Percentiles rank a stretch among this genome's conserved stretches.
Evolutionary conservation across 1,139 yeast species (phyloP).

Genomic region (Yamadazyma dendronema): DNA sequence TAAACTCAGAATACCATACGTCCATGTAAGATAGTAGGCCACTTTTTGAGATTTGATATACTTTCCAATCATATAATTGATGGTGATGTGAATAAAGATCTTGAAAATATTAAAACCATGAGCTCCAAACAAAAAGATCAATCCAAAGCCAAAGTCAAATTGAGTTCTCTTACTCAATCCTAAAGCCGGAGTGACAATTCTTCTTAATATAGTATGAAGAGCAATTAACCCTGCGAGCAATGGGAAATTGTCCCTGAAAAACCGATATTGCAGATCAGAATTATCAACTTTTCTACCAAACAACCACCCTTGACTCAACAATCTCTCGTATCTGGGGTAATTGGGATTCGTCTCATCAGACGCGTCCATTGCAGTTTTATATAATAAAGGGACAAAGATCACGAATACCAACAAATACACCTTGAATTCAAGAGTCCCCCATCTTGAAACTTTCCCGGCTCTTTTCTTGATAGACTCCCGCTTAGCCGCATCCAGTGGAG

Average conservation of each 20-base stretch:
- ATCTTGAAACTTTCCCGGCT: slow-evolving; percentile 55
- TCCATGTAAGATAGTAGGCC: slow-evolving; percentile 57
- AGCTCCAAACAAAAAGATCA: slow-evolving; percentile 64
- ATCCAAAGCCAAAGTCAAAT: slow-evolving; percentile 74
- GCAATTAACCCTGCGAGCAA: slow-evolving; percentile 53
- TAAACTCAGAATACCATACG: slow-evolving; percentile 69
- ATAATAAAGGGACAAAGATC: slow-evolving; percentile 77
- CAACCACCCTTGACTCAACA: slow-evolving; percentile 72
- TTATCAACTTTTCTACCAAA: slow-evolving; percentile 83
- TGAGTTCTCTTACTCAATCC: slow-evolving; percentile 34
- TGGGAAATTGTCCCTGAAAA: slow-evolving; percentile 78
- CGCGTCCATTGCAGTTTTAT: slow-evolving; percentile 78
- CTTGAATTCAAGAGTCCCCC: slow-evolving; percentile 75
- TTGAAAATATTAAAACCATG: slow-evolving; percentile 77
- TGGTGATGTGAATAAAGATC: slow-evolving; percentile 53
- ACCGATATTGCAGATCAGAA: slow-evolving; percentile 85
- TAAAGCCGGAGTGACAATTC: slow-evolving; percentile 22
- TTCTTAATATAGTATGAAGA: slow-evolving; percentile 54
- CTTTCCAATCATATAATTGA: slow-evolving; percentile 57
- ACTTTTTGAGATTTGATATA: slow-evolving; percentile 26
- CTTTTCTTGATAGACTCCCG: slow-evolving; percentile 38
- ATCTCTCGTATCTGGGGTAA: slow-evolving; percentile 58
- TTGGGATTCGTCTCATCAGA: slow-evolving; percentile 78
- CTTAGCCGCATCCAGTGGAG: slow-evolving; percentile 49
- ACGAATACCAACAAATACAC: slow-evolving; percentile 62